Evolutionary conservation across 495 filamentous ascomycete genomes (phyloP).

Genomic region (Aspergillus affinis): DNA sequence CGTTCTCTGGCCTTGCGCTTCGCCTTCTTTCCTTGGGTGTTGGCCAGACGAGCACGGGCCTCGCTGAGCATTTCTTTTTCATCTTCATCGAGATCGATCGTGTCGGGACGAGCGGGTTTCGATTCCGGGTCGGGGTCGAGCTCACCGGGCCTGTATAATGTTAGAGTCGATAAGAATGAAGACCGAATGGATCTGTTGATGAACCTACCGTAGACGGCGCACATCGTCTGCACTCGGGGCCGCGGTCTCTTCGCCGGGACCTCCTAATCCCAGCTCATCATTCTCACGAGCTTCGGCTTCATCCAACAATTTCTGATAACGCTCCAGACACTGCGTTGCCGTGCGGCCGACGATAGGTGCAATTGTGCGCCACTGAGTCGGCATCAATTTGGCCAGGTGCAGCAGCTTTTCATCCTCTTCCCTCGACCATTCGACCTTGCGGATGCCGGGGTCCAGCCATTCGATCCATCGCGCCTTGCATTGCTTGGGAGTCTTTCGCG

Average conservation of each 20-base stretch:
- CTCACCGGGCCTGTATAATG: constrained; percentile 68
- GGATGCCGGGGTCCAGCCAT: constrained; percentile 96
- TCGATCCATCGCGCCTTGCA: constrained; percentile 98
- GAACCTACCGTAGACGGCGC: constrained; percentile 64
- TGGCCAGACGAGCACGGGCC: constrained; percentile 91
- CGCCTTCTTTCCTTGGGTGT: constrained; percentile 98
- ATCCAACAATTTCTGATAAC: constrained; percentile 94
- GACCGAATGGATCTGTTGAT: neutral
- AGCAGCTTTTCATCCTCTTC: constrained; percentile 98
- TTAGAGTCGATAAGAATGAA: constrained; percentile 21
- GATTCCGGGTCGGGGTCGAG: constrained; percentile 95
- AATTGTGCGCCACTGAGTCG: constrained; percentile 98
- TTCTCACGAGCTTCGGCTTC: constrained; percentile 91
- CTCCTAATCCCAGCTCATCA: constrained; percentile 78
- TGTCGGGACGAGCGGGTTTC: constrained; percentile 94
- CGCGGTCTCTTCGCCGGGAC: constrained; percentile 82
- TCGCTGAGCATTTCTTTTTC: constrained; percentile 99
- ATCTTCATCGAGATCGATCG: constrained; percentile 96
- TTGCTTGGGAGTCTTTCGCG: constrained; percentile 97
- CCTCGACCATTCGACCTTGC: constrained; percentile 97
- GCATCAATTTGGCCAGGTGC: constrained; percentile 97
- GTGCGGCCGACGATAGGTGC: constrained; percentile 95
- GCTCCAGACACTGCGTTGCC: constrained; percentile 93
- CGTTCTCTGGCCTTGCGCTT: constrained; percentile 96
- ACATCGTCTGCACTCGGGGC: constrained; percentile 95